Conservation (phyloP, 2,329 filamentous ascomycete species). For the Zarea fungicola region DNA sequence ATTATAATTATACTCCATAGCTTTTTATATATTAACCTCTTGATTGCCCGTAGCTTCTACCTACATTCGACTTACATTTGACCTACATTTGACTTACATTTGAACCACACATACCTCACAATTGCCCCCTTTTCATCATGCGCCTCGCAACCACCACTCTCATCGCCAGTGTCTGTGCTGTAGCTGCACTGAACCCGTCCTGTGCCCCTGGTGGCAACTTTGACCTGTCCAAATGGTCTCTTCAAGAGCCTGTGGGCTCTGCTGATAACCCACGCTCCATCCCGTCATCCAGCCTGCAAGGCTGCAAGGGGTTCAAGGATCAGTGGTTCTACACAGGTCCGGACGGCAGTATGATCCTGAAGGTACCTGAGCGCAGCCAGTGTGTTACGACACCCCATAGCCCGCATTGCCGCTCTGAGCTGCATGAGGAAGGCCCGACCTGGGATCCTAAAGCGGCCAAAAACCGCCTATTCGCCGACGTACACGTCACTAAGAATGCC, state of each 20-base stretch:
- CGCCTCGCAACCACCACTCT: no score
- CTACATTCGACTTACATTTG: no score
- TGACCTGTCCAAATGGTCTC: slow-evolving; percentile 27
- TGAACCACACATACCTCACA: no score
- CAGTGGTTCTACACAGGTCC: slow-evolving; percentile 31
- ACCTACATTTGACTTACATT: no score
- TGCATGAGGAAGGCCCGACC: slow-evolving; percentile 31
- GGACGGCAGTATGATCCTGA: slow-evolving; percentile 32
- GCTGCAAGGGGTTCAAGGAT: slow-evolving; percentile 25
- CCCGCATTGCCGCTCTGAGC: slow-evolving; percentile 37
- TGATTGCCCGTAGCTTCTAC: no score
- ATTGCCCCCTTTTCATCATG: no score
- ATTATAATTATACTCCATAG: no score
- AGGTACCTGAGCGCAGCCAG: slow-evolving; percentile 28
- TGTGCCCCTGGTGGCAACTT: slow-evolving; percentile 26
- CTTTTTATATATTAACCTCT: no score
- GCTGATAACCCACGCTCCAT: slow-evolving; percentile 8
- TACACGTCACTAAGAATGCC: slow-evolving; percentile 28
- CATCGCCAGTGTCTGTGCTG: neutral
- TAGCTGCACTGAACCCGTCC: neutral
- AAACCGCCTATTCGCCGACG: slow-evolving; percentile 27
- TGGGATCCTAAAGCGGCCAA: slow-evolving; percentile 27
- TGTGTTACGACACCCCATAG: slow-evolving; percentile 36
- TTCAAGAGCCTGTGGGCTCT: slow-evolving; percentile 34
- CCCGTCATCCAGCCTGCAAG: slow-evolving; percentile 19